phyloP scores from a whole-genome alignment of 208 protist genomes.

The Acanthamoeba lenticulata region DNA sequence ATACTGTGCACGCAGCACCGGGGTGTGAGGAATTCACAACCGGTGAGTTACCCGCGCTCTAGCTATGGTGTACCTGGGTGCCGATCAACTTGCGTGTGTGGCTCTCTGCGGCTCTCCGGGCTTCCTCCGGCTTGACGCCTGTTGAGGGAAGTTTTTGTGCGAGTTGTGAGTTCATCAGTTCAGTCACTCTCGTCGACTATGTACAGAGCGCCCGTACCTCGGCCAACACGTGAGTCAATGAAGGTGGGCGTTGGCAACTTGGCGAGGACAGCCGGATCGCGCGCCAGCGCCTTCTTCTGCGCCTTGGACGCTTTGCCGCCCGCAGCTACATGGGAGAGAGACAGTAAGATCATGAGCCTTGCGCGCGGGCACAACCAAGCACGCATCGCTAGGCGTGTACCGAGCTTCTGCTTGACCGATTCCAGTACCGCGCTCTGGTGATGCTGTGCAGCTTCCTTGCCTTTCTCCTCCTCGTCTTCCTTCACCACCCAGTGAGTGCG shows the following conservation, averaged over 20 bases:
- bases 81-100: slow-evolving; percentile 21
- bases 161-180: background rate
- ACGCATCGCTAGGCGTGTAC: background rate
- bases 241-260: background rate
- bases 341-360: background rate
- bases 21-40: background rate
- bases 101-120: background rate
- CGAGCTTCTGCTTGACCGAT: background rate
- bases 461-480: slow-evolving; percentile 19
- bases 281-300: slow-evolving; percentile 9
- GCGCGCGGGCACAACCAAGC: background rate
- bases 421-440: background rate
- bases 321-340: background rate
- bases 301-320: slow-evolving; percentile 3
- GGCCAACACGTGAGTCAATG: background rate
- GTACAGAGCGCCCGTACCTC: background rate
- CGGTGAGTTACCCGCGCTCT: background rate
- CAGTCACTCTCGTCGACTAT: no score
- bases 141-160: background rate
- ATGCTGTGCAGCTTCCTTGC: background rate
- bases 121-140: slow-evolving; percentile 13
- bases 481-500: background rate
- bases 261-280: background rate
- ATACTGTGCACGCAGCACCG: background rate
- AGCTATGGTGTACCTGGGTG: slow-evolving; percentile 11